Evolutionary conservation across 73 alveolate genomes (phyloP), one percentile per base, ranked within the genome.

Genomic region (Effrenium voratum): DNA sequence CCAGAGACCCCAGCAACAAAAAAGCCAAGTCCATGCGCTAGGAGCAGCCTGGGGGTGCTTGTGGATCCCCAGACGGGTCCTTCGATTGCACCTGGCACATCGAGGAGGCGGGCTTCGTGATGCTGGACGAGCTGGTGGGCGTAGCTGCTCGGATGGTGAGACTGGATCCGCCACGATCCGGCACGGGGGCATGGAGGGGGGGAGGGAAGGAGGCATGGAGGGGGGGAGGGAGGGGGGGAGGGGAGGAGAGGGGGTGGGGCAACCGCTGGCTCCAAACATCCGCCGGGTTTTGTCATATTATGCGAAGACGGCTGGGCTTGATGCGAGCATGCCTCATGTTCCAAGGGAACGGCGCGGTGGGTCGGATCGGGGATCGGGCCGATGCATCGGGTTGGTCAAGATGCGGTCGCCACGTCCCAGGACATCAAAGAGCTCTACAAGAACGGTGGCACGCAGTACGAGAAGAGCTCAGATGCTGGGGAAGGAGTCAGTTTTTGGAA

Each of bases 91-190:
- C 68, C 88, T 83, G 93, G 93, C 47, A 49, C 30, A 76, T 83
- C 19, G 72, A n/a, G 41, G 72, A 49, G 36, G 60, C 80, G 3
- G 93, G 93, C 22, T 84, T 84, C 80, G 32, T 84, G 45, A 59
- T 84, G 93, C 93, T 84, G 63, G 59, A 84, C 80, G 93, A 84
- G 46, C 57, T 84, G 45, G 93, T 84, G 43, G 93, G 93, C 28
- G 30, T 43, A 0, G 88, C 45, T 16, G 32, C 88, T 45, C 24
- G 88, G 44, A 6, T 32, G 12, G 49, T 34, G n/a, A n/a, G n/a
- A n/a, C n/a, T n/a, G n/a, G n/a, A n/a, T n/a, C n/a, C n/a, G n/a
- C n/a, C n/a, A n/a, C n/a, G n/a, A n/a, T n/a, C n/a, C n/a, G n/a
- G n/a, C n/a, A n/a, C n/a, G n/a, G n/a, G n/a, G n/a, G n/a, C n/a